phyloP scores from a whole-genome alignment of 1,284 basidiomycete species.

The Ganoderma resinaceum region DNA sequence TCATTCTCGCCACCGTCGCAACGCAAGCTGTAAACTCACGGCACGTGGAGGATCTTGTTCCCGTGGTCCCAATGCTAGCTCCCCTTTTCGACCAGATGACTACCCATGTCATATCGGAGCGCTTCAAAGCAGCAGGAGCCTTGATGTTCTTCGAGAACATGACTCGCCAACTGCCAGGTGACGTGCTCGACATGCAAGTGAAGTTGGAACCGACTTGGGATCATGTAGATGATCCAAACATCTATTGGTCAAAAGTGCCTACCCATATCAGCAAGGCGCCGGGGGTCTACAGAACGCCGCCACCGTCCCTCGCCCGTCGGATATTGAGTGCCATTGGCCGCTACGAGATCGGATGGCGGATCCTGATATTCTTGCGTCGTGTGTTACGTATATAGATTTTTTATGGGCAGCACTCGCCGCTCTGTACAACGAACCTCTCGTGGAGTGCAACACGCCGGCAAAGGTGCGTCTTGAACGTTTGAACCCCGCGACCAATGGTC shows the following conservation, averaged over 20 bases:
- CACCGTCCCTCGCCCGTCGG: background rate
- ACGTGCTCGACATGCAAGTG: background rate
- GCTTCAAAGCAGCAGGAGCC: slow-evolving; percentile 18
- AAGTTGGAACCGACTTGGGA: background rate
- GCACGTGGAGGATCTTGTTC: slow-evolving; percentile 2
- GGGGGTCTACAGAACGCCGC: background rate
- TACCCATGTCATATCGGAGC: background rate
- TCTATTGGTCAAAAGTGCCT: slow-evolving; percentile 14
- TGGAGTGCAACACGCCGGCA: too few relatives aligned
- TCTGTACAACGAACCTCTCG: too few relatives aligned
- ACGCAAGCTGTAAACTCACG: background rate
- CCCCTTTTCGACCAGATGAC: slow-evolving; percentile 23
- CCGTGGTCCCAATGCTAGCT: background rate
- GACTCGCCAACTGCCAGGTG: background rate
- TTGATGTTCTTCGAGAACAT: slow-evolving; percentile 2
- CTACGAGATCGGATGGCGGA: background rate
- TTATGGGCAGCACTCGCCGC: too few relatives aligned
- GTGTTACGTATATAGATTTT: background rate
- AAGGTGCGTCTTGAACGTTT: too few relatives aligned
- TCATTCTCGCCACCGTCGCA: background rate
- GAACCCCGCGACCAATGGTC: too few relatives aligned
- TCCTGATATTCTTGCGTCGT: slow-evolving; percentile 1
- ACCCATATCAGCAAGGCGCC: background rate
- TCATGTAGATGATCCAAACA: background rate
- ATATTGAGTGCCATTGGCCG: background rate